Conservation (phyloP, 2,329 filamentous ascomycete genomes). For the Periconia sp. region DNA sequence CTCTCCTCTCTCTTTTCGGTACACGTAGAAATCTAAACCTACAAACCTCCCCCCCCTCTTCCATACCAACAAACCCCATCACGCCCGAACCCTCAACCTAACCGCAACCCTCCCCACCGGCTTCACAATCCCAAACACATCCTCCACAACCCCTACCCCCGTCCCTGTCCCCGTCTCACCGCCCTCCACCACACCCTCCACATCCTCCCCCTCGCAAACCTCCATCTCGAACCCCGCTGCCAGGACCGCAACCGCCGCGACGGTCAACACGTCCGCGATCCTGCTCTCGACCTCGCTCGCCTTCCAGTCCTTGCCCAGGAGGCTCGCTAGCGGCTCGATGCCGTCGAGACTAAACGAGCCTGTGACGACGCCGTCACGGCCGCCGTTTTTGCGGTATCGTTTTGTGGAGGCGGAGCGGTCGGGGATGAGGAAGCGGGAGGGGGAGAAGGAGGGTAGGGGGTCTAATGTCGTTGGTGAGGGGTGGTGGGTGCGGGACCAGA, state of each 20-base stretch:
- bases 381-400: background rate
- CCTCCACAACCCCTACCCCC: constrained; percentile 1
- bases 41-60: background rate
- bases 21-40: no score
- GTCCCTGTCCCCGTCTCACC: no score
- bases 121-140: constrained; percentile 23
- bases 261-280: constrained; percentile 20
- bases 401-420: constrained; percentile 2
- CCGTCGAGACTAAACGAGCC: constrained; percentile 18
- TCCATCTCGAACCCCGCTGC: constrained; percentile 29
- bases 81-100: background rate
- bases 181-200: constrained; percentile 20
- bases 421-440: constrained; percentile 24
- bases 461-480: constrained; percentile 12
- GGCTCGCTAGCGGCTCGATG: constrained; percentile 12
- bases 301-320: constrained; percentile 4
- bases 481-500: constrained; percentile 25
- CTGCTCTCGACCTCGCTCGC: constrained; percentile 13
- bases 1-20: no score
- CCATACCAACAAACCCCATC: background rate
- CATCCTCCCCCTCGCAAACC: constrained; percentile 22
- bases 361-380: background rate
- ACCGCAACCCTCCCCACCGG: constrained; percentile 19
- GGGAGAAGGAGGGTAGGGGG: constrained; percentile 30
- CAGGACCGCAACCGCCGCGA: constrained; percentile 24